Evolutionary conservation across 1,284 basidiomycete species (phyloP), one percentile per base, ranked within the genome.

Genomic region (Rhodotorula sp.): DNA sequence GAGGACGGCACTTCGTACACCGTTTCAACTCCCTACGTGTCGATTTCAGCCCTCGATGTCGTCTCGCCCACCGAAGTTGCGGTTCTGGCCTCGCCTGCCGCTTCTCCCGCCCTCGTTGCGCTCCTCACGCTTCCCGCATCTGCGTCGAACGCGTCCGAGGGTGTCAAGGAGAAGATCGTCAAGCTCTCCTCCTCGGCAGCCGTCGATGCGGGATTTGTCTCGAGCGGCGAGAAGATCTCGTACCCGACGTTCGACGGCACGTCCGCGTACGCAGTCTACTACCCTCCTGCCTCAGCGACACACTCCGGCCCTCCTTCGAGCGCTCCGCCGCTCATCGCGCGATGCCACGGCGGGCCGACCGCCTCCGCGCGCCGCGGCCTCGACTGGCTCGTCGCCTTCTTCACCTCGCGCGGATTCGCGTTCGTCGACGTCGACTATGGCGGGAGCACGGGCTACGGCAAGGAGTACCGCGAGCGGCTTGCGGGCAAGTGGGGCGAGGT

Each of bases 311-410:
- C 84, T 7, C 77, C 79, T 0, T 84, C 82, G 3, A 87, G 88
- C 78, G 84, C 84, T 27, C 89, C 90, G 0, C 90, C 90, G 0
- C 87, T 87, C 73, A 82, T 90, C 21, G 81, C 90, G 12, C 80
- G 83, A 55, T 84, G 85, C 1, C 89, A 91, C 74, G 89, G 89
- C 7, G 89, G 90, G 0, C 90, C 90, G 0, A 90, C 89, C 0
- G 75, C 74, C 1, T 77, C 83, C 7, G 80, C 83, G 0, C 56
- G 74, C 1, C 85, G 87, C 64, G 84, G 83, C 0, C 79, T 91
- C 45, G 72, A 68, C 42, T 72, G 79, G 67, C 80, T 81, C n/a
- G 84, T 82, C 60, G 87, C 88, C 71, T 91, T 85, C 77, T 91
- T 86, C 74, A 90, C 88, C 0, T 85, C 85, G n/a, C 84, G 89